Conservation (phyloP, 257 asterid species). For the Mitragyna speciosa region DNA sequence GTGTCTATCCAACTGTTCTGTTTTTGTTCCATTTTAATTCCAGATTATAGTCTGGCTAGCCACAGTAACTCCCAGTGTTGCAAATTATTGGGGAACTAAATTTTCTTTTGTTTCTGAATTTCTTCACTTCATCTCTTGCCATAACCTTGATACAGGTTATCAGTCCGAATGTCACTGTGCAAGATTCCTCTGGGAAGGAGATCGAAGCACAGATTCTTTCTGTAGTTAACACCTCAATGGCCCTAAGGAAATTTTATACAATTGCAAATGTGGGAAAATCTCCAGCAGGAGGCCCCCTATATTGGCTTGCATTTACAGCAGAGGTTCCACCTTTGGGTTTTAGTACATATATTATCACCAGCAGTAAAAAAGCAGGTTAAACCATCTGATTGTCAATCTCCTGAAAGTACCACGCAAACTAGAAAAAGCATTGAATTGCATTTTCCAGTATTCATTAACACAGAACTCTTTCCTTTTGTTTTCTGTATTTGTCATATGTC, state of each 20-base stretch:
- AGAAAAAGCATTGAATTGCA: background rate
- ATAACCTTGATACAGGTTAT: conserved; percentile 57
- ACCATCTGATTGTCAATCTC: conserved; percentile 17
- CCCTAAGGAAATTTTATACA: conserved; percentile 51
- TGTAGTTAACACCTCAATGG: conserved; percentile 54
- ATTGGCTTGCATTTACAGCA: conserved; percentile 83
- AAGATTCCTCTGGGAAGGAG: conserved; percentile 70
- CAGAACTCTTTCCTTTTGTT: background rate
- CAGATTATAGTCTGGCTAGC: background rate
- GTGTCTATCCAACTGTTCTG: background rate
- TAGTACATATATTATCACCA: conserved; percentile 62
- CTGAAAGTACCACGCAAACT: conserved; percentile 10
- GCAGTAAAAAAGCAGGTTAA: conserved; percentile 51
- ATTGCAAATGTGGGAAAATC: conserved; percentile 61
- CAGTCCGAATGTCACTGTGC: conserved; percentile 53
- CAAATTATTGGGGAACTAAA: background rate
- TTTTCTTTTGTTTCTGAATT: conserved; percentile 3
- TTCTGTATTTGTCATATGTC: conserved; percentile 6
- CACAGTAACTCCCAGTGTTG: background rate
- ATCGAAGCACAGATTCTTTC: conserved; percentile 73
- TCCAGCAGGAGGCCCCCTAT: conserved; percentile 44
- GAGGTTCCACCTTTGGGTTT: conserved; percentile 85
- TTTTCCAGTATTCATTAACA: conserved; percentile 5
- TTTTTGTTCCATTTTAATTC: background rate
- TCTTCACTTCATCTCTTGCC: conserved; percentile 4